Percentiles rank a stretch among this genome's conserved stretches.
Evolutionary conservation across 305 asterid genomes (phyloP).

Genomic region (Salvia sclarea): DNA sequence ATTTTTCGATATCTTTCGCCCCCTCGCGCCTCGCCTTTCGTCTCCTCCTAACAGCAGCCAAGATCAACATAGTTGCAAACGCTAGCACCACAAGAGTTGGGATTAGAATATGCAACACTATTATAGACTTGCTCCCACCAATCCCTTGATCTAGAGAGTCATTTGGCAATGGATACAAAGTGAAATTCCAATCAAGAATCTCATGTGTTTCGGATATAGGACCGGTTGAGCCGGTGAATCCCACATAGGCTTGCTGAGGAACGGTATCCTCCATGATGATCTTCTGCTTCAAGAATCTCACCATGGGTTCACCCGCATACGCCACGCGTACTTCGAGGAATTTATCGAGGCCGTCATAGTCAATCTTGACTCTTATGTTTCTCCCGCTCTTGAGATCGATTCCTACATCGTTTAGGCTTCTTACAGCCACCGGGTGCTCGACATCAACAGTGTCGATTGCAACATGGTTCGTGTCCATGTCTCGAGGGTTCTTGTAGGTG

Average conservation of each 20-base stretch:
- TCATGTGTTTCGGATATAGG: constrained; percentile 50
- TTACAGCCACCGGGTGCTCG: constrained; percentile 46
- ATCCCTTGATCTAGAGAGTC: constrained; percentile 35
- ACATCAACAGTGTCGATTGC: constrained; percentile 53
- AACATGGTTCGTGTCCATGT: constrained; percentile 51
- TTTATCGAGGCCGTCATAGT: constrained; percentile 58
- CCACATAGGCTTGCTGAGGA: constrained; percentile 48
- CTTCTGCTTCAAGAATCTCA: constrained; percentile 42
- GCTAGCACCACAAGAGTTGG: constrained; percentile 33
- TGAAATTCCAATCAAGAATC: constrained; percentile 59
- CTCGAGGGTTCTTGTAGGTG: constrained; percentile 56
- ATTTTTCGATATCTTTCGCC: constrained; percentile 45
- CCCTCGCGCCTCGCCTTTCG: constrained; percentile 26
- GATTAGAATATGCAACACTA: constrained; percentile 35
- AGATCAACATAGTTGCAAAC: constrained; percentile 17
- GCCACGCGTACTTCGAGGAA: constrained; percentile 42
- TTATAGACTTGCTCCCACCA: constrained; percentile 17
- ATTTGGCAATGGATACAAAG: constrained; percentile 43
- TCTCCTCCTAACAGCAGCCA: constrained; percentile 29
- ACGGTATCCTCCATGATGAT: constrained; percentile 50
- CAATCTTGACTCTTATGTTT: constrained; percentile 41
- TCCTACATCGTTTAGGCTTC: constrained; percentile 49
- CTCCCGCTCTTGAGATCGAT: constrained; percentile 53
- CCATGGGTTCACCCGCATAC: constrained; percentile 39
- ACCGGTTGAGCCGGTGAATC: constrained; percentile 62